phyloP scores from a whole-genome alignment of 1,284 basidiomycete species.

The Testicularia cyperi region DNA sequence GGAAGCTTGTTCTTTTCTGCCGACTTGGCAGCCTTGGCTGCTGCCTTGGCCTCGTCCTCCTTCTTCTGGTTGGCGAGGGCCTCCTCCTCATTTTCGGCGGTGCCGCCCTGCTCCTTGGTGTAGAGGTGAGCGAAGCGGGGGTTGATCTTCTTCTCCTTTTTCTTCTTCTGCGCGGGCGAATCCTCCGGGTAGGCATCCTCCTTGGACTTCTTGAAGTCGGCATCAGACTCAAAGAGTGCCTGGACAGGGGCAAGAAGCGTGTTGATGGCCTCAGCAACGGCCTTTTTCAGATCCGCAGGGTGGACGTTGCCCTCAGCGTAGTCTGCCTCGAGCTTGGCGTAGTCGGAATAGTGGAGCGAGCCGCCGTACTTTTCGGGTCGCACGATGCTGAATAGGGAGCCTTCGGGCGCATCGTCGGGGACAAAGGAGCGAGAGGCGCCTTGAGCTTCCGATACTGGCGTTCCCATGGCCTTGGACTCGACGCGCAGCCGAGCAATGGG shows the following conservation, averaged over 20 bases:
- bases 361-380: conserved; percentile 83
- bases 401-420: conserved; percentile 70
- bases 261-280: conserved; percentile 75
- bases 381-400: conserved; percentile 77
- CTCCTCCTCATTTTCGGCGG: conserved; percentile 43
- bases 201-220: conserved; percentile 80
- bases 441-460: conserved; percentile 7
- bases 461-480: conserved; percentile 38
- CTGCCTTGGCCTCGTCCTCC: conserved; percentile 11
- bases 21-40: conserved; percentile 10
- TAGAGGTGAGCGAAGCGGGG: conserved; percentile 42
- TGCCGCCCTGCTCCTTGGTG: conserved; percentile 45
- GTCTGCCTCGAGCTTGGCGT: conserved; percentile 72
- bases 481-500: conserved; percentile 67
- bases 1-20: too few species aligned
- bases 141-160: conserved; percentile 54
- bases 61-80: conserved; percentile 34
- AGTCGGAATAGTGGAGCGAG: conserved; percentile 72
- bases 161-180: conserved; percentile 39
- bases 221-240: conserved; percentile 72
- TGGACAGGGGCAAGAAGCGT: conserved; percentile 80
- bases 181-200: conserved; percentile 75
- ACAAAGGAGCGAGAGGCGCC: conserved; percentile 32
- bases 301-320: conserved; percentile 78
- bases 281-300: conserved; percentile 84